Evolutionary conservation across 1,139 yeast species (phyloP).

Genomic region (Yamadazyma atmosphaerica): DNA sequence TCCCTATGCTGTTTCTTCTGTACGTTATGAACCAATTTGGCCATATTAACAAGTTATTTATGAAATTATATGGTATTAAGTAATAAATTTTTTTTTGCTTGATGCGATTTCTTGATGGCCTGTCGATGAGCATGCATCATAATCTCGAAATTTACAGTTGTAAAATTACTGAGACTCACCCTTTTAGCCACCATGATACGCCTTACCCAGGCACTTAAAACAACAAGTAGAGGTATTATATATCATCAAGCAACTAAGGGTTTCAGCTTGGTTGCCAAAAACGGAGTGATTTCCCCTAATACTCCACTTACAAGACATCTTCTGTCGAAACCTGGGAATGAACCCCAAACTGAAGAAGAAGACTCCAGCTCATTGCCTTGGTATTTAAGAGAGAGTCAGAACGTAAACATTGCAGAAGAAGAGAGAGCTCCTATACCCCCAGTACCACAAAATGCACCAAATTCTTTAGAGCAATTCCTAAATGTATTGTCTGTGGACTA

Average conservation of each 20-base stretch:
- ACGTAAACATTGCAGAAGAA: constrained; percentile 33
- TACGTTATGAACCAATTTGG: constrained; percentile 78
- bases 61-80: background rate
- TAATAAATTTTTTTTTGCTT: background rate
- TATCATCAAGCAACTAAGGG: background rate
- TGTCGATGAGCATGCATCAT: too few relatives aligned
- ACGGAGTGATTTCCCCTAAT: background rate
- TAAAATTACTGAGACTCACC: too few relatives aligned
- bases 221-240: background rate
- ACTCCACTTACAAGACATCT: background rate
- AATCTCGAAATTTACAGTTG: too few relatives aligned
- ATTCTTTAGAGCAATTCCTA: constrained; percentile 44
- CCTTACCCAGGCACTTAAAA: background rate
- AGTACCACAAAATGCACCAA: constrained; percentile 61
- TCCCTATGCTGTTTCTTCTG: constrained; percentile 96
- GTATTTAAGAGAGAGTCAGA: constrained; percentile 59
- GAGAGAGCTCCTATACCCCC: constrained; percentile 38
- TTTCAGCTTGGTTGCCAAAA: background rate
- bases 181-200: background rate
- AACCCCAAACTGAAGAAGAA: background rate
- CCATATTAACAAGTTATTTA: constrained; percentile 49
- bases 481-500: constrained; percentile 53
- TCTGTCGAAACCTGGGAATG: background rate
- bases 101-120: background rate
- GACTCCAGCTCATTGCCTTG: constrained; percentile 43